These are phyloP conservation scores for Fragaria vesca DNA, from an alignment of 306 rosid species.

Conservation along the genomic window DNA sequence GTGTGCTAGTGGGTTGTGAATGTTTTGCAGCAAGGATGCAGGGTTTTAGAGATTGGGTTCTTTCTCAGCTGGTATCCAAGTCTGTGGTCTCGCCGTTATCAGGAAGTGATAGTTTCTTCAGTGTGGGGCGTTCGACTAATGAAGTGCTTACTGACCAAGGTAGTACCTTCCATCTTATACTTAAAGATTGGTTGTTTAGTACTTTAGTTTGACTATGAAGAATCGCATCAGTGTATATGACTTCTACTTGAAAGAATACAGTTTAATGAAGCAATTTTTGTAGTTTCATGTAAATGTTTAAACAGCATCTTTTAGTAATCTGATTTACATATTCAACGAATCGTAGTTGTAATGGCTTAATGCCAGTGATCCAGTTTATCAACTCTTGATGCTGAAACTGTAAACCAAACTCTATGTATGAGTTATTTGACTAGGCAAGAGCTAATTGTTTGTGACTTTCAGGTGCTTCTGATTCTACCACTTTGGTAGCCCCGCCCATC, in stretches of 20 bases:
- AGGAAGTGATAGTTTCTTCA: slow-evolving; percentile 45
- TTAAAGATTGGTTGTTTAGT: background rate
- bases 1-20: slow-evolving; percentile 11
- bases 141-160: slow-evolving; percentile 66
- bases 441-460: slow-evolving; percentile 18
- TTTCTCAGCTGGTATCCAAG: slow-evolving; percentile 75
- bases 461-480: slow-evolving; percentile 47
- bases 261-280: background rate
- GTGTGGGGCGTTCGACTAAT: slow-evolving; percentile 29
- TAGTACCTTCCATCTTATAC: slow-evolving; percentile 17
- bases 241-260: background rate
- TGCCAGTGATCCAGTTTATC: background rate
- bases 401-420: background rate
- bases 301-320: background rate
- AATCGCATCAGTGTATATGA: background rate
- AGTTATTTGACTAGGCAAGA: slow-evolving; percentile 12
- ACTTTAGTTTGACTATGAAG: background rate
- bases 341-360: background rate
- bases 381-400: background rate
- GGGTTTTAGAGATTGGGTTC: slow-evolving; percentile 74
- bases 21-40: slow-evolving; percentile 67
- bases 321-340: no score
- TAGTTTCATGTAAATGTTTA: background rate
- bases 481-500: slow-evolving; percentile 29
- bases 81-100: slow-evolving; percentile 66